Base-by-base conservation (phyloP, 1,139 yeast species). In the Suhomyces maxii region DNA sequence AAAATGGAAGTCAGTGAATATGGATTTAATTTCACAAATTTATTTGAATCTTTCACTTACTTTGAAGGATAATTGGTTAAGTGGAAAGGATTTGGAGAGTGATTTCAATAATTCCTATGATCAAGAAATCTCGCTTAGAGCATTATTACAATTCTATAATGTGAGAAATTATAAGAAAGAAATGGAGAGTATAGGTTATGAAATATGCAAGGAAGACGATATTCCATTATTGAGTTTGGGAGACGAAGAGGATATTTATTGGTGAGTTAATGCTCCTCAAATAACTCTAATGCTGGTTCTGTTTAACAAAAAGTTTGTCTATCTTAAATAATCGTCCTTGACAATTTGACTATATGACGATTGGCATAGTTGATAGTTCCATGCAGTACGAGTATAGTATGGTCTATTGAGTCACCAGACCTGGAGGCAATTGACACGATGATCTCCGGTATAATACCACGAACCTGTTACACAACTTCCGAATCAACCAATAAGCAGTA, bases 1-100 rank as follows among this genome's bases (percentile, higher is more conserved):
- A 50, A 90, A 91, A 64, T 93, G 99, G 99, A 85, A 90, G 56
- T 81, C 90, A 11, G 80, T 83, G 53, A 95, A 93, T 61, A 93
- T 95, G 98, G 97, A 90, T 56, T 71, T 93, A 46, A 89, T 95
- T 7, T 89, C 97, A 0, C 84, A 88, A 51, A 90, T 93, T 1
- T 93, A 88, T 59, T 67, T 93, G 40, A 84, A 89, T 58, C 80
- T 90, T 56, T 79, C 83, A 53, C 70, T 91, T 31, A 80, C 83
- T 13, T 68, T 93, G 43, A 79, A 84, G 50, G 98, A 91, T 59
- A 86, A 84, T 57, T 93, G 99, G 99, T 75, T 93, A 28, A 84
- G 90, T 47, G 96, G 97, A 0, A 79, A 79, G 49, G 97, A 89
- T 58, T 78, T 89, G 30, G 85, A 89, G 41, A 80, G 80, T 33